Percentiles rank a stretch among this genome's conserved stretches.
Evolutionary conservation across 306 rosid species (phyloP).

Genomic region (Dryas drummondii): DNA sequence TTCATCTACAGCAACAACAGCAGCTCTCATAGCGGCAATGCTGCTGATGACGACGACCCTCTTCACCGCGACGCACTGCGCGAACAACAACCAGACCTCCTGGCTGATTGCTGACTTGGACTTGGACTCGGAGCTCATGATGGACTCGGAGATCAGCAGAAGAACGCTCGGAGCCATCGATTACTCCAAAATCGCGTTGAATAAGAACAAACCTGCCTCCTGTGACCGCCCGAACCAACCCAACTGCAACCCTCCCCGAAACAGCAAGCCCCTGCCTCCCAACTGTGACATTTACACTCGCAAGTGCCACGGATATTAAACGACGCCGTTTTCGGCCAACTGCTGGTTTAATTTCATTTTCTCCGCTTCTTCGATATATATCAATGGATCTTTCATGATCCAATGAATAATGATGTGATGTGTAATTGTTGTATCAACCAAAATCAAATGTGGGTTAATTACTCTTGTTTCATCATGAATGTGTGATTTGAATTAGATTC

Average conservation of each 20-base stretch:
- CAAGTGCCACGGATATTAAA: not conserved
- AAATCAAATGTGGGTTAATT: no score
- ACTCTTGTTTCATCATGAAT: no score
- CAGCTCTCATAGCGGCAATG: not conserved
- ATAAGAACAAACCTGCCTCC: not conserved
- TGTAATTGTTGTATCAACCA: no score
- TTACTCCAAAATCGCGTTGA: no score
- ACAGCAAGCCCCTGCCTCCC: not conserved
- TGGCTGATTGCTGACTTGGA: no score
- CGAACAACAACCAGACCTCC: not conserved
- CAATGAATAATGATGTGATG: no score
- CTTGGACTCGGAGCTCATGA: slow-evolving; percentile 2
- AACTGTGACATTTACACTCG: not conserved
- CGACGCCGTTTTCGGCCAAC: no score
- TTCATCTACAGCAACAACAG: no score
- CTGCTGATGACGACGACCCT: not conserved
- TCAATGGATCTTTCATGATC: no score
- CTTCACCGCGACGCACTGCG: not conserved
- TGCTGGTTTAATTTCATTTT: no score
- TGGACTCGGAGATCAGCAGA: slow-evolving; percentile 4
- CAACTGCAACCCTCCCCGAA: not conserved
- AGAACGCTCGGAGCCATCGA: not conserved
- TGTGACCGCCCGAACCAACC: not conserved
- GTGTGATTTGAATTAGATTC: no score
- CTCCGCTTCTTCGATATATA: no score